These are phyloP conservation scores for Talinum fruticosum DNA, from an alignment of 148 eudicot genomes.

Conservation along the genomic window DNA sequence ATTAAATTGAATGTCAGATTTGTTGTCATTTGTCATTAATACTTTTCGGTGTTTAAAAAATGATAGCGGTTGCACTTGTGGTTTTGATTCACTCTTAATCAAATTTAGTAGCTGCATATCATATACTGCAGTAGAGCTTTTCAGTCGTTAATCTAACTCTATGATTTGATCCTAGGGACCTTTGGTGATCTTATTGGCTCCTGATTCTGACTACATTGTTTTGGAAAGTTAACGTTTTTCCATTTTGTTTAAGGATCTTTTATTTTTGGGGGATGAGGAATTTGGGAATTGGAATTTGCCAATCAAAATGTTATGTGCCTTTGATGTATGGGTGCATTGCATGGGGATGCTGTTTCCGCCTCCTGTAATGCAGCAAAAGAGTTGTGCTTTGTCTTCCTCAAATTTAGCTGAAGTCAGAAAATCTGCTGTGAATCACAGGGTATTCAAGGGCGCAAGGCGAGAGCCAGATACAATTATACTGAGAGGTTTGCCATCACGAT, in stretches of 20 bases:
- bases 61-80: not conserved
- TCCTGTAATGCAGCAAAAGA: too few species aligned
- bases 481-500: slow-evolving; percentile 83
- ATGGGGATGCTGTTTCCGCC: too few species aligned
- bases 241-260: not conserved
- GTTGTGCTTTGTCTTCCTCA: too few species aligned
- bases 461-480: slow-evolving; percentile 78
- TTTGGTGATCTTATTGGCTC: not conserved
- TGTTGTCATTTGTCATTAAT: too few species aligned
- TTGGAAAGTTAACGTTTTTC: not conserved
- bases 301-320: not conserved
- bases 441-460: slow-evolving; percentile 50
- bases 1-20: too few species aligned
- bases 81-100: not conserved
- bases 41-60: not conserved
- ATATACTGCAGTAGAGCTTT: not conserved
- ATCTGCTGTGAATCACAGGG: slow-evolving; percentile 30
- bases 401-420: not conserved
- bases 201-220: not conserved
- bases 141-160: not conserved
- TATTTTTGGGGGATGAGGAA: too few species aligned
- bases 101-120: not conserved
- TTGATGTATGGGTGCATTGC: too few species aligned
- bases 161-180: not conserved
- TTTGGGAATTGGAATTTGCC: too few species aligned